Evolutionary conservation across 768 basidiomycete species (phyloP).

Genomic region (Lactarius evosmus): DNA sequence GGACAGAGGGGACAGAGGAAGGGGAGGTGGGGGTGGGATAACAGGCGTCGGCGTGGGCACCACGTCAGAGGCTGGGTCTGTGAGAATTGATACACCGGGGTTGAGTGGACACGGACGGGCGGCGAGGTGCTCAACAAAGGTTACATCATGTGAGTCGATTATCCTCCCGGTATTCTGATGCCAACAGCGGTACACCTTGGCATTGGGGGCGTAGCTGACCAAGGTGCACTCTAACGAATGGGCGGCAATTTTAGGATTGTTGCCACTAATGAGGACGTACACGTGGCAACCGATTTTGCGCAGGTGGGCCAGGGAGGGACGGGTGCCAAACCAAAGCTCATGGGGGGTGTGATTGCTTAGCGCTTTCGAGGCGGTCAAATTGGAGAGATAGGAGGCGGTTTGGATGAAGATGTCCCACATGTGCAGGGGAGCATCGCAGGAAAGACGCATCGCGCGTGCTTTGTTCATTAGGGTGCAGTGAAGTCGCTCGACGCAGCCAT

Average conservation of each 20-base stretch:
- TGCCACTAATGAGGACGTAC: not conserved
- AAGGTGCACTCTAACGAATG: not conserved
- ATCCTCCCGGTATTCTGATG: no score
- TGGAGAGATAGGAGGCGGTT: constrained; percentile 7
- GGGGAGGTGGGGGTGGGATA: no score
- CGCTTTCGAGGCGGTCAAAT: constrained; percentile 26
- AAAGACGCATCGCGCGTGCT: constrained; percentile 2
- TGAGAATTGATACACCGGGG: no score
- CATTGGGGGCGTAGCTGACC: not conserved
- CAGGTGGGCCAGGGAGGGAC: not conserved
- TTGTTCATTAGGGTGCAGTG: not conserved
- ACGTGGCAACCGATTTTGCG: constrained; percentile 4
- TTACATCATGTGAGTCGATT: no score
- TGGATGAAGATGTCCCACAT: constrained; percentile 1
- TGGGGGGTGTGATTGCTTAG: not conserved
- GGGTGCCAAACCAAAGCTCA: not conserved
- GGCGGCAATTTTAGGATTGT: not conserved
- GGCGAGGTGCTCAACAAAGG: no score
- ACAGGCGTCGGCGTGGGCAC: no score
- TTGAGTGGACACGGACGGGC: no score
- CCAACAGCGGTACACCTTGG: constrained; percentile 6
- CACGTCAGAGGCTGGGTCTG: no score
- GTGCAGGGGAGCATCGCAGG: not conserved
- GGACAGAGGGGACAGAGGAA: no score
- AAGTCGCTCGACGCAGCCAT: constrained; percentile 1